A percentile compares a stretch with the other conserved stretches of the same genome.
Evolutionary conservation across 768 basidiomycete genomes (phyloP).

Genomic region (Trametes meyenii): DNA sequence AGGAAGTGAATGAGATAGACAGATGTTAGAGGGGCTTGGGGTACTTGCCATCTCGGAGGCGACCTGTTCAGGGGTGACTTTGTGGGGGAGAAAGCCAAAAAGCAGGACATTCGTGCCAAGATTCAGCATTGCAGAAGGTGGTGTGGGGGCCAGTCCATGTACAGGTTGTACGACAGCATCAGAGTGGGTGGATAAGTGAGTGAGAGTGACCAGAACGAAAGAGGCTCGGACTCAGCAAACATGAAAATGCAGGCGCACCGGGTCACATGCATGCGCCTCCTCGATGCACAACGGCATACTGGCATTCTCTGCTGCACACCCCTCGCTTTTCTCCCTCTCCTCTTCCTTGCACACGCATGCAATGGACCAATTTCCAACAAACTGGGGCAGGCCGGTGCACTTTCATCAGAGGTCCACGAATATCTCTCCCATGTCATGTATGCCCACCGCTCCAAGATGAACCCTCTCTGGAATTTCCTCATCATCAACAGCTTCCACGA

Average conservation of each 20-base stretch:
- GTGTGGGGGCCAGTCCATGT: constrained; percentile 28
- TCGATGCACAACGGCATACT: constrained; percentile 23
- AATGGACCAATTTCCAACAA: constrained; percentile 86
- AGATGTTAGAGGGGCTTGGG: too few relatives aligned
- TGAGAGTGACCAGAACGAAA: neutral
- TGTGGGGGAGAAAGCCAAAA: constrained; percentile 31
- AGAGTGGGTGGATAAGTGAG: constrained; percentile 16
- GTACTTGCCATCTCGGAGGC: constrained; percentile 31
- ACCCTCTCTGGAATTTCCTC: constrained; percentile 95
- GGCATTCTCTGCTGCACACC: neutral
- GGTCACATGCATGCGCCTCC: constrained; percentile 9
- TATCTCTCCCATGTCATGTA: constrained; percentile 93
- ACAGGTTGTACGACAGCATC: constrained; percentile 26
- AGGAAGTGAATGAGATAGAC: neutral
- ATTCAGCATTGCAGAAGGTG: neutral
- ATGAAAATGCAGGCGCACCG: constrained; percentile 15
- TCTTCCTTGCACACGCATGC: neutral
- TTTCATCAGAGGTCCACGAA: constrained; percentile 75
- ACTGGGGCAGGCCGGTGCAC: constrained; percentile 81
- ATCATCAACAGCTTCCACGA: constrained; percentile 91
- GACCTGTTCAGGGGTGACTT: constrained; percentile 29
- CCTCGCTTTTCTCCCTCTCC: neutral
- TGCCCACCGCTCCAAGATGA: constrained; percentile 78
- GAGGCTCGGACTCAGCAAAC: too few relatives aligned
- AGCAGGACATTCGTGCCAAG: constrained; percentile 27